Conservation (phyloP, 2,329 filamentous ascomycete species). For the Phialemonium atrogriseum region DNA sequence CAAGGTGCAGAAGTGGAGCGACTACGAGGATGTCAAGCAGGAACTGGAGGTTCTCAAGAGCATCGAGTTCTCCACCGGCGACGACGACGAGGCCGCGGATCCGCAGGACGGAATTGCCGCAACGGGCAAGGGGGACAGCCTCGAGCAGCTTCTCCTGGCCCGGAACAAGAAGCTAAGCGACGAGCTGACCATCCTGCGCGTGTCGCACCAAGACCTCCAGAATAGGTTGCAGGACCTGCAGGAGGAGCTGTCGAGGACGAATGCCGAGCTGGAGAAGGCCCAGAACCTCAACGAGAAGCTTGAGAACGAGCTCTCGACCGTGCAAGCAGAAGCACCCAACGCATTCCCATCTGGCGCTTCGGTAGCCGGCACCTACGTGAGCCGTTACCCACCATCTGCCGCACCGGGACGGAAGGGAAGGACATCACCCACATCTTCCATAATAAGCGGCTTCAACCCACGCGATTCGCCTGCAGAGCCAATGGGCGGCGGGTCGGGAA, state of each 20-base stretch:
- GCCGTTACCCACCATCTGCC: slow-evolving; percentile 60
- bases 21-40: slow-evolving; percentile 94
- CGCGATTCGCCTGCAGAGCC: slow-evolving; percentile 47
- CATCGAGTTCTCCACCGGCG: slow-evolving; percentile 90
- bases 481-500: slow-evolving; percentile 70
- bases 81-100: slow-evolving; percentile 56
- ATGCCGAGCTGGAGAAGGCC: slow-evolving; percentile 77
- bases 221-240: slow-evolving; percentile 70
- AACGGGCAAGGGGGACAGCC: slow-evolving; percentile 63
- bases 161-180: slow-evolving; percentile 96
- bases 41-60: slow-evolving; percentile 96
- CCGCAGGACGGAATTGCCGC: slow-evolving; percentile 38
- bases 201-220: slow-evolving; percentile 90
- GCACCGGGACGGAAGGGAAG: slow-evolving; percentile 54
- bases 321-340: slow-evolving; percentile 80
- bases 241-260: slow-evolving; percentile 74
- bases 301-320: slow-evolving; percentile 80
- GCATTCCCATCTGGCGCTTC: slow-evolving; percentile 84
- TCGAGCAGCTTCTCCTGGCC: slow-evolving; percentile 85
- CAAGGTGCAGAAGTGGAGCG: slow-evolving; percentile 81
- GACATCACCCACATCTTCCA: slow-evolving; percentile 89
- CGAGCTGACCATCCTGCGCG: slow-evolving; percentile 83
- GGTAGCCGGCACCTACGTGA: slow-evolving; percentile 84
- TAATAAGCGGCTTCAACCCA: slow-evolving; percentile 93
- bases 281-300: slow-evolving; percentile 80